These are phyloP conservation scores for Penicillium griseofulvum DNA, from an alignment of 2,329 filamentous ascomycete species.

Conservation along the genomic window DNA sequence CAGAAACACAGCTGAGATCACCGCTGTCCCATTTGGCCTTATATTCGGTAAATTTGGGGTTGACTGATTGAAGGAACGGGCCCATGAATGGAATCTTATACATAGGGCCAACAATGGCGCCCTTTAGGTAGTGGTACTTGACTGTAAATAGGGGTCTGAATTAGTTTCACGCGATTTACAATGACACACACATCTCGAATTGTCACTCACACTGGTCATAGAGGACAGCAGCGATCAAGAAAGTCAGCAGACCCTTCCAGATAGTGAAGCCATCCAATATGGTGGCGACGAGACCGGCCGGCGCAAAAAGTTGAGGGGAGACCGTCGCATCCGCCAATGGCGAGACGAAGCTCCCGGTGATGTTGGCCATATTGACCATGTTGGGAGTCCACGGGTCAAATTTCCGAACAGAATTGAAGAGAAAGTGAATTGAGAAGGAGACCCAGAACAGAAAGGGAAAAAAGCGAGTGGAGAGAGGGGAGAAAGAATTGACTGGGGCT, in stretches of 20 bases:
- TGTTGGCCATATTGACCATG: constrained; percentile 41
- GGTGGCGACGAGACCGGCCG: constrained; percentile 52
- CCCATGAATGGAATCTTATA: constrained; percentile 86
- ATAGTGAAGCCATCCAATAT: constrained; percentile 58
- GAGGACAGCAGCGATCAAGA: constrained; percentile 68
- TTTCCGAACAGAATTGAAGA: background rate
- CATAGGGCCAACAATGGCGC: constrained; percentile 69
- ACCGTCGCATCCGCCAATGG: constrained; percentile 63
- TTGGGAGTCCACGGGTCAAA: background rate
- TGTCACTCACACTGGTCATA: constrained; percentile 82
- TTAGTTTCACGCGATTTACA: constrained; percentile 14
- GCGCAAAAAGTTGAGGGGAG: constrained; percentile 52
- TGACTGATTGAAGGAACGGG: constrained; percentile 88
- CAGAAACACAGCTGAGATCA: constrained; percentile 90
- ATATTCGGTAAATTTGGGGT: constrained; percentile 90
- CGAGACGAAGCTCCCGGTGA: constrained; percentile 68
- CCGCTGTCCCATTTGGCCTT: constrained; percentile 89
- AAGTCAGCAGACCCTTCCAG: constrained; percentile 66
- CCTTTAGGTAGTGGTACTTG: constrained; percentile 72
- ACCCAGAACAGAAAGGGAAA: constrained; percentile 6
- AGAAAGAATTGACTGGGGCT: constrained; percentile 15
- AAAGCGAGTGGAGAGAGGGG: constrained; percentile 17
- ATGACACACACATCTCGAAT: background rate
- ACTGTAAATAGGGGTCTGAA: constrained; percentile 48
- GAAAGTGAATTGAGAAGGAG: background rate